Percentiles rank a stretch among this genome's conserved stretches.
Evolutionary conservation across 768 basidiomycete species (phyloP).

Genomic region (Hericium alpestre): DNA sequence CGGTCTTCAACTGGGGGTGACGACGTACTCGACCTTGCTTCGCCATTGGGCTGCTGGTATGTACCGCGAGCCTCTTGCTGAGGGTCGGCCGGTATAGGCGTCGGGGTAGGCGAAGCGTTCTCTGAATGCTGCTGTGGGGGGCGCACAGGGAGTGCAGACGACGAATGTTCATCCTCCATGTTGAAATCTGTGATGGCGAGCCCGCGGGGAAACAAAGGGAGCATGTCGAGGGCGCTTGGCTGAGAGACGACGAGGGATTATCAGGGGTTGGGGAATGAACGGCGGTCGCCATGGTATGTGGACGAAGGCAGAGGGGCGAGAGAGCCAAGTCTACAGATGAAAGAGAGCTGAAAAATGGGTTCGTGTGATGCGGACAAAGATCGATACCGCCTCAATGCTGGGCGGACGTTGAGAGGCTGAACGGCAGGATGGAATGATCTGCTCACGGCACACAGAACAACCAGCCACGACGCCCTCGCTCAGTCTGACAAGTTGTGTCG

Average conservation of each 20-base stretch:
- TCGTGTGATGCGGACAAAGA: neutral
- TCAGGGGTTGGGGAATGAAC: constrained; percentile 15
- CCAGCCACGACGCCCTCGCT: no score
- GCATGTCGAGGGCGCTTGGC: constrained; percentile 24
- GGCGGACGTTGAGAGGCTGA: neutral
- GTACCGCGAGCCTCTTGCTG: no score
- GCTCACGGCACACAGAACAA: neutral
- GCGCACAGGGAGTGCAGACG: constrained; percentile 28
- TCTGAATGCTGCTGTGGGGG: constrained; percentile 1
- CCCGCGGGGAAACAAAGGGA: constrained; percentile 37
- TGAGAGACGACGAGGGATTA: constrained; percentile 8
- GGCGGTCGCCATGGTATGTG: constrained; percentile 16
- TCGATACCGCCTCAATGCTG: neutral
- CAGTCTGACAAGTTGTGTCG: no score
- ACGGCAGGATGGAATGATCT: neutral
- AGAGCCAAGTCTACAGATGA: neutral
- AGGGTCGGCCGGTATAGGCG: no score
- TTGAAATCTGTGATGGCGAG: constrained; percentile 50
- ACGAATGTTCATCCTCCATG: constrained; percentile 45
- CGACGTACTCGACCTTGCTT: no score
- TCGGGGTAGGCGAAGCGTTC: no score
- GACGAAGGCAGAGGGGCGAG: neutral
- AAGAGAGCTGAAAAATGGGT: neutral
- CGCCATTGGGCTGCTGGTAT: no score
- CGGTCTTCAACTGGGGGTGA: no score